Percentiles rank a stretch among this genome's conserved stretches.
Evolutionary conservation across 768 basidiomycete genomes (phyloP).

Genomic region (Chalciporus sphaerocephalus): DNA sequence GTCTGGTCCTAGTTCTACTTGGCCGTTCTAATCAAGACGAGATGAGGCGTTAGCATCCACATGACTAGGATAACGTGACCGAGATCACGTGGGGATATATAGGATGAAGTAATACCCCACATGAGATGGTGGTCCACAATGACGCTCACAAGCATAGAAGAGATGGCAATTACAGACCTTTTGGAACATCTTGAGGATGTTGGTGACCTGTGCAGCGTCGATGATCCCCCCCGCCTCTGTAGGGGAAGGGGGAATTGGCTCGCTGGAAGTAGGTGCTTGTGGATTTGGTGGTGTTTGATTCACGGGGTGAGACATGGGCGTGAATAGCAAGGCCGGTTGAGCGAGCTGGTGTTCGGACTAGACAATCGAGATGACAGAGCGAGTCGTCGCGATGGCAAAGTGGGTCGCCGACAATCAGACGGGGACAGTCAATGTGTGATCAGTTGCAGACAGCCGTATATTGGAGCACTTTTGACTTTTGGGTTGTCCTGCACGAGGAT

Average conservation of each 20-base stretch:
- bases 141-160: neutral
- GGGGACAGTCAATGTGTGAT: neutral
- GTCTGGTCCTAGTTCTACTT: constrained; percentile 55
- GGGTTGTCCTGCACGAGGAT: constrained; percentile 5
- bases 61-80: constrained; percentile 14
- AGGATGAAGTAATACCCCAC: neutral
- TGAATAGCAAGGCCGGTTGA: neutral
- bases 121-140: neutral
- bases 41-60: constrained; percentile 1
- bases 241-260: constrained; percentile 7
- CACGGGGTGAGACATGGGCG: constrained; percentile 12
- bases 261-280: constrained; percentile 9
- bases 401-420: neutral
- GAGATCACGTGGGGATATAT: constrained; percentile 24
- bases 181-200: constrained; percentile 53
- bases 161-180: constrained; percentile 42
- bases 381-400: neutral
- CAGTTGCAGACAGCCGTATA: constrained; percentile 13
- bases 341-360: too few species aligned
- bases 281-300: constrained; percentile 12
- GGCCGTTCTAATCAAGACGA: constrained; percentile 40
- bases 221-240: constrained; percentile 23
- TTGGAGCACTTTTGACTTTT: neutral
- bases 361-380: neutral
- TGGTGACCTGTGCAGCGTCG: constrained; percentile 56